A percentile compares a stretch with the other conserved stretches of the same genome.
These are phyloP conservation scores for Colletotrichum ledebouriae DNA, from an alignment of 2,329 filamentous ascomycete genomes.

Conservation along the genomic window DNA sequence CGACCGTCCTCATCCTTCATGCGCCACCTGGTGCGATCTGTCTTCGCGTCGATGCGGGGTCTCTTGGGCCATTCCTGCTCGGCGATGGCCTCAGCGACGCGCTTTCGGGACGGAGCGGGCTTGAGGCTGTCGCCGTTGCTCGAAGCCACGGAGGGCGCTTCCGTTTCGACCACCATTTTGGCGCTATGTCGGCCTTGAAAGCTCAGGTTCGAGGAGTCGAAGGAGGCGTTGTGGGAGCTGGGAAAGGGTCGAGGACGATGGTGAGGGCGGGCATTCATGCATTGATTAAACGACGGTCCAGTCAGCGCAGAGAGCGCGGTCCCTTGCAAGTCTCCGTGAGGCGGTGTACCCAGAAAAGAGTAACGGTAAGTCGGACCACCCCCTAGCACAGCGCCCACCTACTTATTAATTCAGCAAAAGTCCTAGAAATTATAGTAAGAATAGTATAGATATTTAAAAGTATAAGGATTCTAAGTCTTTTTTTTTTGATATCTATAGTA, in stretches of 20 bases:
- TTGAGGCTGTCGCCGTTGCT: constrained; percentile 29
- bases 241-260: neutral
- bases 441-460: too few species aligned
- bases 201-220: neutral
- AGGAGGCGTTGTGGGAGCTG: neutral
- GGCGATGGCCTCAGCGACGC: constrained; percentile 54
- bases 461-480: too few species aligned
- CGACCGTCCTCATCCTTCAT: constrained; percentile 84
- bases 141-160: constrained; percentile 33
- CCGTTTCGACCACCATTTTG: constrained; percentile 22
- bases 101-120: constrained; percentile 56
- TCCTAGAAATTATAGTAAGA: too few species aligned
- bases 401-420: too few species aligned
- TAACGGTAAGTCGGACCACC: neutral
- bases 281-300: constrained; percentile 27
- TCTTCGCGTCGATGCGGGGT: constrained; percentile 68
- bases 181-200: neutral
- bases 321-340: constrained; percentile 30
- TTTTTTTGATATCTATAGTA: too few species aligned
- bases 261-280: constrained; percentile 26
- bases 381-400: too few species aligned
- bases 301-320: constrained; percentile 7
- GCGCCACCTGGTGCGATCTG: constrained; percentile 87
- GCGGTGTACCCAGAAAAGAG: constrained; percentile 31
- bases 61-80: constrained; percentile 58